These are phyloP conservation scores for Flaveria robusta DNA, from an alignment of 129 eudicot species.

Conservation along the genomic window DNA sequence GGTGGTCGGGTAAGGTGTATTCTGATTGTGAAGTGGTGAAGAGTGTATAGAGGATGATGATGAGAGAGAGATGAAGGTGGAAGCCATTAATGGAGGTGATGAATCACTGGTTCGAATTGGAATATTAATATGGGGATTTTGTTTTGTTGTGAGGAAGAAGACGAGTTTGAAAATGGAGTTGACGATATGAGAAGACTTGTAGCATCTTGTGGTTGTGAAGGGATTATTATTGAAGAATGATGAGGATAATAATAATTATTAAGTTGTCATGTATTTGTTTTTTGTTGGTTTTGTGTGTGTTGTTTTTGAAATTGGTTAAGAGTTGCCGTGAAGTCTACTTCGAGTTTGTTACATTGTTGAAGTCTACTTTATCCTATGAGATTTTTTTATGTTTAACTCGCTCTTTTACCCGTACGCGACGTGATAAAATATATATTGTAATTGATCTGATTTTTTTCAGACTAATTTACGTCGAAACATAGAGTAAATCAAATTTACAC, in stretches of 20 bases:
- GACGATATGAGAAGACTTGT: conserved; percentile 14
- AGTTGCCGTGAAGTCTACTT: too few species aligned
- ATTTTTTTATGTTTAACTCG: too few species aligned
- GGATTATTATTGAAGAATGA: background rate
- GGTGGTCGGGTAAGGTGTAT: conserved; percentile 31
- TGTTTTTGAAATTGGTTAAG: too few species aligned
- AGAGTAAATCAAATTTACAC: too few species aligned
- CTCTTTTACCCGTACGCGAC: too few species aligned
- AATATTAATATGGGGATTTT: conserved; percentile 13
- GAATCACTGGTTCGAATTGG: background rate
- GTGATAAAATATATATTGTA: too few species aligned
- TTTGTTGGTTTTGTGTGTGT: too few species aligned
- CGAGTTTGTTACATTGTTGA: too few species aligned
- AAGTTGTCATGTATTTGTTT: background rate
- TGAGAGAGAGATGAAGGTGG: conserved; percentile 26
- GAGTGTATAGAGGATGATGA: conserved; percentile 28
- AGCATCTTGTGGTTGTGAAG: conserved; percentile 15
- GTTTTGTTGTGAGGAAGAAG: conserved; percentile 6
- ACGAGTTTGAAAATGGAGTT: conserved; percentile 8
- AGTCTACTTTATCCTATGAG: too few species aligned
- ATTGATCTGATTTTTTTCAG: too few species aligned
- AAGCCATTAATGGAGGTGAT: conserved; percentile 23
- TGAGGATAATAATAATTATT: background rate
- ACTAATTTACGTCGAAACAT: too few species aligned
- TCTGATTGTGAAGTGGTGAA: conserved; percentile 13